Percentiles rank a stretch among this genome's conserved stretches.
phyloP scores from a whole-genome alignment of 2,329 filamentous ascomycete genomes.

The Endoconidiophora laricicola region DNA sequence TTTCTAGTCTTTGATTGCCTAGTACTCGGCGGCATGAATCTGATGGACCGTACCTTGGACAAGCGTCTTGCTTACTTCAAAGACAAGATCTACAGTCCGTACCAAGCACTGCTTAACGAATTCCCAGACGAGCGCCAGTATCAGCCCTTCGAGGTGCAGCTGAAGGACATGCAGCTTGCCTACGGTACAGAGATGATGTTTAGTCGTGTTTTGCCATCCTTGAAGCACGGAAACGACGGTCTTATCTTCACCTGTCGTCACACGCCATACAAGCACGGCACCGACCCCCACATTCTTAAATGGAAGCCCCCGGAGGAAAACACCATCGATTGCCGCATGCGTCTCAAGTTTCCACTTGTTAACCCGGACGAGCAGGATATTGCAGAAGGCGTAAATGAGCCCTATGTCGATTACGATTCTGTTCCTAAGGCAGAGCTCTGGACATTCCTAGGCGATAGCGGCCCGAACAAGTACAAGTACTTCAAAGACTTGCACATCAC shows the following conservation, averaged over 20 bases:
- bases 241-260: constrained; percentile 93
- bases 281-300: constrained; percentile 85
- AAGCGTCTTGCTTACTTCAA: constrained; percentile 81
- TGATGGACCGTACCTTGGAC: constrained; percentile 68
- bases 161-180: constrained; percentile 77
- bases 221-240: constrained; percentile 89
- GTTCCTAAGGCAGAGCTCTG: constrained; percentile 58
- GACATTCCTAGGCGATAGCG: constrained; percentile 38
- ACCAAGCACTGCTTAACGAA: constrained; percentile 42
- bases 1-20: constrained; percentile 93
- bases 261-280: constrained; percentile 75
- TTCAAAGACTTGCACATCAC: constrained; percentile 56
- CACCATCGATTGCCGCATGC: constrained; percentile 78
- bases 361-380: constrained; percentile 52
- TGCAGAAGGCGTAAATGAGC: constrained; percentile 44
- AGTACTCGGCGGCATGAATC: constrained; percentile 55
- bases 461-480: constrained; percentile 37
- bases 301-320: constrained; percentile 97
- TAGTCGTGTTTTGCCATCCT: constrained; percentile 60
- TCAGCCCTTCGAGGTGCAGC: constrained; percentile 65
- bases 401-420: constrained; percentile 63
- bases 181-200: constrained; percentile 93
- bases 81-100: constrained; percentile 57
- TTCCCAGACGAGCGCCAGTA: constrained; percentile 53
- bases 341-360: constrained; percentile 56